A percentile compares a stretch with the other conserved stretches of the same genome.
These are phyloP conservation scores for Ensete ventricosum DNA, from an alignment of 176 grass and related monocot genomes.

Conservation along the genomic window DNA sequence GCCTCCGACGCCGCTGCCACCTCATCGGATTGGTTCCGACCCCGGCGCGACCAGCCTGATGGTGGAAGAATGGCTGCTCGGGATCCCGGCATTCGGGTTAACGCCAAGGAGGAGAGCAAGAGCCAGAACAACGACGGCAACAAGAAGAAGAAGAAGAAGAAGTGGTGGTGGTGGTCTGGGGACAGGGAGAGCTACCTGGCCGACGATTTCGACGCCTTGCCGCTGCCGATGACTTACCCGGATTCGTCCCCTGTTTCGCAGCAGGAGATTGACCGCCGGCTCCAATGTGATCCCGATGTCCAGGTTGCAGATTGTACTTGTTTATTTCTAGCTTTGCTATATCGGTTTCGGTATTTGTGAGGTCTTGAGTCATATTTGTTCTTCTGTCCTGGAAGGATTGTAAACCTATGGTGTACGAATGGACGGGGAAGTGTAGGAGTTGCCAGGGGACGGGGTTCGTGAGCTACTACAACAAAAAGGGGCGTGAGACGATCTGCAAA, in stretches of 20 bases:
- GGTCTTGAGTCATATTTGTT: not conserved
- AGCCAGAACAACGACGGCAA: conserved; percentile 30
- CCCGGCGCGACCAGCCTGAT: conserved; percentile 9
- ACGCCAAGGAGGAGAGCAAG: conserved; percentile 51
- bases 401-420: conserved; percentile 72
- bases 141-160: conserved; percentile 19
- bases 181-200: conserved; percentile 89
- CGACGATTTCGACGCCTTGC: conserved; percentile 67
- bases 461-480: conserved; percentile 83
- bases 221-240: conserved; percentile 67
- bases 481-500: conserved; percentile 88
- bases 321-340: not conserved
- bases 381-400: conserved; percentile 45
- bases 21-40: conserved; percentile 61
- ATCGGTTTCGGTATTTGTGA: not conserved
- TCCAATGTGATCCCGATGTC: conserved; percentile 53
- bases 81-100: conserved; percentile 65
- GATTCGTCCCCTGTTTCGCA: conserved; percentile 44
- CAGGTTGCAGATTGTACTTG: conserved; percentile 35
- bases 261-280: conserved; percentile 83
- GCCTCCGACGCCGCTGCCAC: conserved; percentile 46
- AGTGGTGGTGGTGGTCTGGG: conserved; percentile 75
- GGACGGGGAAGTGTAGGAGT: conserved; percentile 91
- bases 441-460: conserved; percentile 91
- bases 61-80: conserved; percentile 43